Percentiles rank a stretch among this genome's conserved stretches.
Conservation (phyloP, 176 grass and related monocot species). For the Ensete ventricosum region DNA sequence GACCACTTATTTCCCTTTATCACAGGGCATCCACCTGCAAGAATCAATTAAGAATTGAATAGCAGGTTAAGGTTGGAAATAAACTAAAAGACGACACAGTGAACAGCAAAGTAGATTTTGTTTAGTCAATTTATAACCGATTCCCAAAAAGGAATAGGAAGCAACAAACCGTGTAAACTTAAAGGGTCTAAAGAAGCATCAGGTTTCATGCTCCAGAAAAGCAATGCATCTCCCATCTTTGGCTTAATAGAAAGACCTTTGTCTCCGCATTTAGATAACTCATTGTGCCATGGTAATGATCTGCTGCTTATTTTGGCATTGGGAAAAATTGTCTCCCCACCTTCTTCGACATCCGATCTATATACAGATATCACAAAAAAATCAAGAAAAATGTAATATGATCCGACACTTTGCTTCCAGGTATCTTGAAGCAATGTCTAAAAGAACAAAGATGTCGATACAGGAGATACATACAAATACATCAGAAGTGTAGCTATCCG, state of each 20-base stretch:
- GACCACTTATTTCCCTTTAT: slow-evolving; percentile 97
- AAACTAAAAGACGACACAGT: background rate
- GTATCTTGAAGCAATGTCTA: background rate
- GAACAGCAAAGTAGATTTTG: no score
- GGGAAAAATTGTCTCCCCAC: slow-evolving; percentile 88
- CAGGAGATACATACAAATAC: slow-evolving; percentile 67
- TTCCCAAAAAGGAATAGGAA: background rate
- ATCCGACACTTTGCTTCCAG: background rate
- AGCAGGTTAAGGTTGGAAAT: background rate
- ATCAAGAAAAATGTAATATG: background rate
- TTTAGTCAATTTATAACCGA: background rate
- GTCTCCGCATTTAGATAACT: slow-evolving; percentile 76
- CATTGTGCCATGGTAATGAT: slow-evolving; percentile 62
- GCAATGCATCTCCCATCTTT: slow-evolving; percentile 87
- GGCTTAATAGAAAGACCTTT: slow-evolving; percentile 62
- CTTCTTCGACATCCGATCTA: slow-evolving; percentile 96
- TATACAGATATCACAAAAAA: background rate
- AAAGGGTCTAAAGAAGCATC: slow-evolving; percentile 70
- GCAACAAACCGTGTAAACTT: slow-evolving; percentile 82
- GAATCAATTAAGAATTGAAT: background rate
- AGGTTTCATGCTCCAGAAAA: slow-evolving; percentile 94
- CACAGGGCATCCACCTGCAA: slow-evolving; percentile 70
- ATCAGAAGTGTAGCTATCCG: slow-evolving; percentile 91
- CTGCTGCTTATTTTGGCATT: slow-evolving; percentile 70
- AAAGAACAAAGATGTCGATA: background rate